Evolutionary conservation across 2,329 filamentous ascomycete species (phyloP), one percentile per base, ranked within the genome.

Genomic region (Ascomycota sp.): DNA sequence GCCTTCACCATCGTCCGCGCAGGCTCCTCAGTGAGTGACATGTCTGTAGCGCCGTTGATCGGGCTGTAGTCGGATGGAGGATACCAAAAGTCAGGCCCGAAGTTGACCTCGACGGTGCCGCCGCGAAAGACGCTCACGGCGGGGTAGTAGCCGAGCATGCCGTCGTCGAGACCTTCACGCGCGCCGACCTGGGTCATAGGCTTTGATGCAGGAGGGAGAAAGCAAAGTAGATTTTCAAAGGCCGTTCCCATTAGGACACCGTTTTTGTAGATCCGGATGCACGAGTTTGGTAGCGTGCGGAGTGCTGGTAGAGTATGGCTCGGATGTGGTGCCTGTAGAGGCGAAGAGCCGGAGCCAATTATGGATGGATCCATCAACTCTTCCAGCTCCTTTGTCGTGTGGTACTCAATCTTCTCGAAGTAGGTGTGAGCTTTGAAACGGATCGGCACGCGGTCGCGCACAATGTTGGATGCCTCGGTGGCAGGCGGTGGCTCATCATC

Each of bases 101-200:
- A 93, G 53, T 93, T 93, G 45, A 86, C 76, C 52, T 95, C 80
- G 11, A 79, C 84, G 2, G 84, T 78, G 21, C 86, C 89, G 34
- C 84, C 86, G 31, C 79, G 74, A 56, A 93, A 95, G 16, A 89
- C 78, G 44, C 83, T 89, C 13, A 98, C 72, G 16, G 84, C 81
- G 2, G 89, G 89, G 48, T 92, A 92, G 56, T 98, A 98, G 9
- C 89, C 91, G 2, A 93, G 68, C 65, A 89, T 79, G 27, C 86
- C 89, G 47, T 98, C 89, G 48, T 98, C 89, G 39, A 92, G 72
- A 25, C 82, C 82, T 39, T 89, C 78, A 33, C 89, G 65, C 12
- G 80, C 82, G 9, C 79, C 81, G 30, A 76, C 66, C 41, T 78
- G 72, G 6, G 66, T 58, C 38, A 72, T 68, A 5, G 77, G 76